Percentiles rank a stretch among this genome's conserved stretches.
These are phyloP conservation scores for Triticum timopheevii DNA, from an alignment of 176 grass and related monocot species.

Conservation along the genomic window DNA sequence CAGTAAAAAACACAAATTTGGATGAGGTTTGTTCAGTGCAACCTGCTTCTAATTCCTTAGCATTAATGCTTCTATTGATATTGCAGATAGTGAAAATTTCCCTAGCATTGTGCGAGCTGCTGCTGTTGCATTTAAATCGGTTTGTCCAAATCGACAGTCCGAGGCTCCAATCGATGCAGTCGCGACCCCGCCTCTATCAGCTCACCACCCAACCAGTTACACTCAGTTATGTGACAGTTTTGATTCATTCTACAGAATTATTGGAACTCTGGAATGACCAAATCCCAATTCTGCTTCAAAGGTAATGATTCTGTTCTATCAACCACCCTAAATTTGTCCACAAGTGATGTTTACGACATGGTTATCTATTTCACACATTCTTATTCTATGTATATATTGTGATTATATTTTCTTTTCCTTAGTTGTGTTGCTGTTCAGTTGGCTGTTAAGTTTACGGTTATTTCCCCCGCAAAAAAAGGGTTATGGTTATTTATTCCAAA, in stretches of 20 bases:
- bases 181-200: not conserved
- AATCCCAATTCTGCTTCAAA: not conserved
- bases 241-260: not conserved
- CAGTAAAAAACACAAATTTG: too few relatives aligned
- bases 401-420: not conserved
- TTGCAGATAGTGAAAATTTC: slow-evolving; percentile 57
- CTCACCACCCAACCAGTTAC: not conserved
- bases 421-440: not conserved
- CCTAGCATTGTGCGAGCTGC: slow-evolving; percentile 60
- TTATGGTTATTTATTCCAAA: not conserved
- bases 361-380: not conserved
- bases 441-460: too few relatives aligned
- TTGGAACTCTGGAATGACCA: slow-evolving; percentile 14
- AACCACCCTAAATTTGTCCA: not conserved
- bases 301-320: slow-evolving; percentile 24
- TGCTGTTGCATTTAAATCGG: slow-evolving; percentile 61
- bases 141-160: slow-evolving; percentile 47
- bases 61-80: not conserved
- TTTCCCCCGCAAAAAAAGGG: too few relatives aligned
- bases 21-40: too few relatives aligned
- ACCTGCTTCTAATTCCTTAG: not conserved
- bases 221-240: not conserved
- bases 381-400: not conserved
- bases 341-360: slow-evolving; percentile 7
- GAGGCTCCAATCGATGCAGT: not conserved